A percentile compares a stretch with the other conserved stretches of the same genome.
These are phyloP conservation scores for Alternaria burnsii DNA, from an alignment of 2,329 filamentous ascomycete genomes.

Conservation along the genomic window DNA sequence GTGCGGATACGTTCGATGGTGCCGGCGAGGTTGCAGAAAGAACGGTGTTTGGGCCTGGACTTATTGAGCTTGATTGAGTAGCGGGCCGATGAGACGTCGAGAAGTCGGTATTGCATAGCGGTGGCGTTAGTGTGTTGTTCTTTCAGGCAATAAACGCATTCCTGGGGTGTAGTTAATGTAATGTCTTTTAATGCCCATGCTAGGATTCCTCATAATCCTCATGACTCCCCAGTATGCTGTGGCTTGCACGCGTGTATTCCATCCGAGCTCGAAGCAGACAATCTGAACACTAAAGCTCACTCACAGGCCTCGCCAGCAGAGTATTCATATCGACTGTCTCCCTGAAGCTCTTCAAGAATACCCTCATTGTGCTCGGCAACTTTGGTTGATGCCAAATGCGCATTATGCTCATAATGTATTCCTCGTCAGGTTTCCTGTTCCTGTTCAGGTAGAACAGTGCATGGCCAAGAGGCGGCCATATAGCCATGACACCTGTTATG, in stretches of 20 bases:
- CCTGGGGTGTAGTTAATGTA: neutral
- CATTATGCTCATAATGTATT: conserved; percentile 24
- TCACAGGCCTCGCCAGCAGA: conserved; percentile 2
- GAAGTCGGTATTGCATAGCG: conserved; percentile 3
- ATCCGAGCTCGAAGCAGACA: neutral
- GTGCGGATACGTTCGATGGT: conserved; percentile 47
- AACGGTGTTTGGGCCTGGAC: conserved; percentile 41
- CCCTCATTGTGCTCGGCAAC: conserved; percentile 28
- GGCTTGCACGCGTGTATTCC: neutral
- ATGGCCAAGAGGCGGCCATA: conserved; percentile 34
- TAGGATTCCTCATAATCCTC: neutral
- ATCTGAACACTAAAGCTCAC: neutral
- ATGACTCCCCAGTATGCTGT: neutral
- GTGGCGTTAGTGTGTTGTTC: conserved; percentile 1
- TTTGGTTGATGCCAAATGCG: conserved; percentile 25
- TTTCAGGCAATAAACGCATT: neutral
- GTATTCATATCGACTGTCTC: conserved; percentile 10
- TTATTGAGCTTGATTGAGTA: conserved; percentile 41
- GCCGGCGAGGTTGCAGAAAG: conserved; percentile 36
- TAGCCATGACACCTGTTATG: conserved; percentile 26
- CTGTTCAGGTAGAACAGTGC: conserved; percentile 30
- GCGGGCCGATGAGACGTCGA: neutral
- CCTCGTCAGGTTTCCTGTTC: conserved; percentile 20
- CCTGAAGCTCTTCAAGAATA: conserved; percentile 35
- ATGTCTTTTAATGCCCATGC: conserved; percentile 1